Evolutionary conservation across 176 grass and related monocot genomes (phyloP).

Genomic region (Zizania latifolia): DNA sequence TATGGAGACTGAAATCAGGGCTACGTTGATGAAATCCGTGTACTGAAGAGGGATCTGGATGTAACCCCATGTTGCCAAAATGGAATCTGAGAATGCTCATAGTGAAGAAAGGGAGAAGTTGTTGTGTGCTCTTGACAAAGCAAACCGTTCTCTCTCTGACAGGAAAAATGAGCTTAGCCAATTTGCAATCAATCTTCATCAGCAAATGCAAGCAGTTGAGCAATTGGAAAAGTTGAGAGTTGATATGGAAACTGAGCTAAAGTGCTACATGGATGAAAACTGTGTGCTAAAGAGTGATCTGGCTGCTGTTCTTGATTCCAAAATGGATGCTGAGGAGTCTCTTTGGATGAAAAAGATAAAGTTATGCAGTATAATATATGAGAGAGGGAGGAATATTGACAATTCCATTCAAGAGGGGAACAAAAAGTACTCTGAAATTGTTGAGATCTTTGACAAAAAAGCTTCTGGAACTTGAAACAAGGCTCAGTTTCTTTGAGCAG

Average conservation of each 20-base stretch:
- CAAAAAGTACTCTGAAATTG: slow-evolving; percentile 34
- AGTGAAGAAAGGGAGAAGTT: slow-evolving; percentile 46
- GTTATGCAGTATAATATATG: slow-evolving; percentile 25
- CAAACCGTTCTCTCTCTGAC: slow-evolving; percentile 34
- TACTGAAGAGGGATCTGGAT: slow-evolving; percentile 42
- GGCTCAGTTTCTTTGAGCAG: slow-evolving; percentile 43
- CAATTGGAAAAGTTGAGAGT: slow-evolving; percentile 37
- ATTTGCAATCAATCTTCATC: slow-evolving; percentile 20
- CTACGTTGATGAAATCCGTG: slow-evolving; percentile 23
- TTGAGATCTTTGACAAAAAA: slow-evolving; percentile 35
- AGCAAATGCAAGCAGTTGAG: slow-evolving; percentile 32
- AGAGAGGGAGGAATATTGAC: slow-evolving; percentile 37
- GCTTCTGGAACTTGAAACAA: slow-evolving; percentile 40
- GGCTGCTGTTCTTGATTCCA: slow-evolving; percentile 35
- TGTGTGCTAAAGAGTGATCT: slow-evolving; percentile 29
- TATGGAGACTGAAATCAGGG: slow-evolving; percentile 36
- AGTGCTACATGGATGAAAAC: slow-evolving; percentile 34
- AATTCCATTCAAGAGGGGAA: slow-evolving; percentile 39
- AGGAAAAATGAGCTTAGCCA: slow-evolving; percentile 36
- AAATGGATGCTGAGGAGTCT: slow-evolving; percentile 29
- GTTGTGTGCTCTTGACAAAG: slow-evolving; percentile 22
- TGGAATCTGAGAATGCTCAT: slow-evolving; percentile 31
- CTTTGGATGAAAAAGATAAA: slow-evolving; percentile 47
- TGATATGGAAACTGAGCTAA: slow-evolving; percentile 38
- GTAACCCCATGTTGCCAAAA: slow-evolving; percentile 34